Evolutionary conservation across 1,284 basidiomycete genomes (phyloP).

Genomic region (Rhodotorula sp.): DNA sequence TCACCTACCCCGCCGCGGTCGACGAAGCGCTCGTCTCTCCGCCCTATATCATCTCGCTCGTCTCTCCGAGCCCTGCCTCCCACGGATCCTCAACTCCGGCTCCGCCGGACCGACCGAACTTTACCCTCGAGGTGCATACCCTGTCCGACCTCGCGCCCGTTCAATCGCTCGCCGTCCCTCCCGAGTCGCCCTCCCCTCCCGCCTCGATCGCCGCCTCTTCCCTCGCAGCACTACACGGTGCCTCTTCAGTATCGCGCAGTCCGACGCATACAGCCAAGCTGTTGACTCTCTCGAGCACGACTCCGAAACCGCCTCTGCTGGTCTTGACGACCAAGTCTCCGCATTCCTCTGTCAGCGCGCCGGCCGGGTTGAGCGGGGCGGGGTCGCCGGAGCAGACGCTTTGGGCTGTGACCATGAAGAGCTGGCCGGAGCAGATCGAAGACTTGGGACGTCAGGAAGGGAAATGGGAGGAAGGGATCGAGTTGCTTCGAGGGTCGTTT

Average conservation of each 20-base stretch:
- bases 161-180: constrained; percentile 68
- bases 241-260: neutral
- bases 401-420: constrained; percentile 58
- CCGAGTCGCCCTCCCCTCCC: constrained; percentile 48
- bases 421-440: constrained; percentile 57
- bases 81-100: neutral
- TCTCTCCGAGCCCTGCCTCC: constrained; percentile 56
- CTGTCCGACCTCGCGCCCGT: constrained; percentile 65
- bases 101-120: constrained; percentile 39
- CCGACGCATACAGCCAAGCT: constrained; percentile 52
- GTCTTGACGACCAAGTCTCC: constrained; percentile 34
- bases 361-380: constrained; percentile 56
- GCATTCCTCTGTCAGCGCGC: constrained; percentile 58
- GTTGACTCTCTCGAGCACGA: constrained; percentile 57
- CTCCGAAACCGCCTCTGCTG: constrained; percentile 23
- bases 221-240: constrained; percentile 53
- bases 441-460: constrained; percentile 1
- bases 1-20: constrained; percentile 10
- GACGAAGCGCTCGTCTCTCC: constrained; percentile 55
- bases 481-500: constrained; percentile 8
- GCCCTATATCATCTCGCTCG: constrained; percentile 78
- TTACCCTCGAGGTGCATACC: constrained; percentile 62
- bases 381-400: constrained; percentile 55
- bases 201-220: constrained; percentile 51
- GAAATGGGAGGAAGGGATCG: neutral